Evolutionary conservation across 768 basidiomycete genomes (phyloP), one percentile per base, ranked within the genome.

Genomic region (Phylloporus sp.): DNA sequence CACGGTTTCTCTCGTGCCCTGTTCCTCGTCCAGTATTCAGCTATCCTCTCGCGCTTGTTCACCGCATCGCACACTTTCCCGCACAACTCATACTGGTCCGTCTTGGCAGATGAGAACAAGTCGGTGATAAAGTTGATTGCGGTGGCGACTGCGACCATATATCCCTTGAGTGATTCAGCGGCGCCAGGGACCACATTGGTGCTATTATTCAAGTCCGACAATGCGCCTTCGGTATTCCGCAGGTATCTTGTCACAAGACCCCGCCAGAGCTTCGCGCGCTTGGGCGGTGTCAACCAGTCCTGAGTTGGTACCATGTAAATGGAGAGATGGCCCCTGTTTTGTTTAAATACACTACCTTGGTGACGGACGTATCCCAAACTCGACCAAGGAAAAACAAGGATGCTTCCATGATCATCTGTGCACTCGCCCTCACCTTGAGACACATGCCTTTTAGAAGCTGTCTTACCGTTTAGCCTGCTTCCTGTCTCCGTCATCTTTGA

Each of bases 331-430:
- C 9, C 10, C 8, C 1, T n/a, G 5, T 31, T 20, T 18, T 45
- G 22, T 22, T 28, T 21, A 24, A 26, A 33, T 43, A 32, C 35
- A 9, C n/a, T 47, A 49, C 59, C 55, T 57, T 42, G 38, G 39
- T 18, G 9, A n/a, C 20, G 31, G 51, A 46, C 6, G 35, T 35
- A 6, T 34, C 35, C 24, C 43, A 49, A 38, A 36, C 29, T 34
- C 21, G 46, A 22, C 43, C 42, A 20, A 61, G 43, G 50, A 59
- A 54, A 41, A 48, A 64, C 35, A 64, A 33, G 28, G 60, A 62
- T 11, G 56, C 60, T 22, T 61, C 62, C 23, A 38, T 46, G 33
- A 60, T 46, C 59, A 62, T 60, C 26, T 60, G 45, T 8, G 42
- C 32, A 17, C 54, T 39, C 17, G 5, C 37, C 24, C 59, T 44